Base-by-base conservation (phyloP, 2,329 filamentous ascomycete species). In the Aspergillus sp. region DNA sequence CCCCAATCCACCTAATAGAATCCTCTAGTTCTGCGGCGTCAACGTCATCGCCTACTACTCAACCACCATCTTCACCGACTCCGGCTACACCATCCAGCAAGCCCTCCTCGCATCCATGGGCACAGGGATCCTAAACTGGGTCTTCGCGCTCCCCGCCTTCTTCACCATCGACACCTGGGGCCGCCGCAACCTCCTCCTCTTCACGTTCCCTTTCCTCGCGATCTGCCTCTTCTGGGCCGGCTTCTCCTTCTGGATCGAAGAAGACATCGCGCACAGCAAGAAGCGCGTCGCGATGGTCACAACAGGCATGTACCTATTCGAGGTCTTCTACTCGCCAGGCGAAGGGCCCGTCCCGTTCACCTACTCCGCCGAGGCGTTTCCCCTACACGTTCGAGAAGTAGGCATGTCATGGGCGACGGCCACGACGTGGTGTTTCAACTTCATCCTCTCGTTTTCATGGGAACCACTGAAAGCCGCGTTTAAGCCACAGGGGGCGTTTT, bases 151-250 rank as follows among this genome's bases (percentile, higher is more conserved):
- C 10, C 85, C 85, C 0, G 86, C 86, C 1, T 80, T 89, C 56
- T 85, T 85, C 66, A 88, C 86, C 0, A 89, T 89, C 55, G 87
- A 90, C 69, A 87, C 82, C 0, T 89, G 85, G 65, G 87, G 87
- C 6, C 81, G 87, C 2, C 80, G 87, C 4, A 87, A 85, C 62
- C 76, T 89, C 5, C 78, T 89, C 1, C 75, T 89, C 1, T 81
- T 82, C 6, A 89, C 86, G 0, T 87, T 89, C 66, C 86, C 87
- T 0, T 77, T 87, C 47, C 85, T 90, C 78, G 75, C 75, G 5
- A 69, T 80, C 24, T 65, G 58, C 16, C 60, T 69, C 45, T 78
- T 74, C 54, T 82, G 80, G 71, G 77, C 80, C 0, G 81, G 81
- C 1, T 82, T 82, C 61, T 80, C 78, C 2, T 83, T 83, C 69